Evolutionary conservation across 2,329 filamentous ascomycete genomes (phyloP).

Genomic region (Epichloe uncinata): DNA sequence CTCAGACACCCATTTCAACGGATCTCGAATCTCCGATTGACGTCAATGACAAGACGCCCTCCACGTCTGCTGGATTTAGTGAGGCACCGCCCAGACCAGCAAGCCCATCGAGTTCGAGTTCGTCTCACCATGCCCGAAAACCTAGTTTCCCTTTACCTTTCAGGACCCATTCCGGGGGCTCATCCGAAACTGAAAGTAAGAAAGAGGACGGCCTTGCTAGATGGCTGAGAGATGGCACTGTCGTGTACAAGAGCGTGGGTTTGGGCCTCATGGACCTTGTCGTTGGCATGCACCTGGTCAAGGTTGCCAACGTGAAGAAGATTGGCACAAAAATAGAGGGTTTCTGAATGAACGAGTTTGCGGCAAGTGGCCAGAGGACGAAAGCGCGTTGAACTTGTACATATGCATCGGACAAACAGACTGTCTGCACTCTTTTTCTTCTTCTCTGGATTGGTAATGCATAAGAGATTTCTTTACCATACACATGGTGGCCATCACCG

Average conservation of each 20-base stretch:
- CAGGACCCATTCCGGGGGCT: conserved; percentile 16
- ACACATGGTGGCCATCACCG: neutral
- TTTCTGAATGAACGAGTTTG: conserved; percentile 5
- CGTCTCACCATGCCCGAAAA: conserved; percentile 17
- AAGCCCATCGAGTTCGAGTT: conserved; percentile 20
- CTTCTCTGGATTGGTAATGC: neutral
- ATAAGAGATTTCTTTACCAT: neutral
- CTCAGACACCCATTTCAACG: conserved; percentile 10
- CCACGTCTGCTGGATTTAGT: conserved; percentile 29
- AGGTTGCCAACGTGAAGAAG: conserved; percentile 39
- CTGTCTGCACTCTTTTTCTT: too few relatives aligned
- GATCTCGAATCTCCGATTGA: conserved; percentile 16
- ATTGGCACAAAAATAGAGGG: conserved; percentile 37
- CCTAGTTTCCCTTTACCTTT: conserved; percentile 20
- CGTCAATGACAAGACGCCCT: conserved; percentile 18
- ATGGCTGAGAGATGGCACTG: conserved; percentile 49
- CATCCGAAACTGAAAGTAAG: conserved; percentile 25
- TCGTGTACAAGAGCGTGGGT: conserved; percentile 57
- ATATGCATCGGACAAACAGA: too few relatives aligned
- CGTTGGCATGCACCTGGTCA: conserved; percentile 44
- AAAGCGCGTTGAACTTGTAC: neutral
- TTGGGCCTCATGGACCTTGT: conserved; percentile 54
- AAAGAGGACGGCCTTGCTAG: conserved; percentile 36
- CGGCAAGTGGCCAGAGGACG: neutral
- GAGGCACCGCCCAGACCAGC: conserved; percentile 13